Conservation (phyloP, 225 moss, liverwort and hornwort species). For the Marchantia paleacea region DNA sequence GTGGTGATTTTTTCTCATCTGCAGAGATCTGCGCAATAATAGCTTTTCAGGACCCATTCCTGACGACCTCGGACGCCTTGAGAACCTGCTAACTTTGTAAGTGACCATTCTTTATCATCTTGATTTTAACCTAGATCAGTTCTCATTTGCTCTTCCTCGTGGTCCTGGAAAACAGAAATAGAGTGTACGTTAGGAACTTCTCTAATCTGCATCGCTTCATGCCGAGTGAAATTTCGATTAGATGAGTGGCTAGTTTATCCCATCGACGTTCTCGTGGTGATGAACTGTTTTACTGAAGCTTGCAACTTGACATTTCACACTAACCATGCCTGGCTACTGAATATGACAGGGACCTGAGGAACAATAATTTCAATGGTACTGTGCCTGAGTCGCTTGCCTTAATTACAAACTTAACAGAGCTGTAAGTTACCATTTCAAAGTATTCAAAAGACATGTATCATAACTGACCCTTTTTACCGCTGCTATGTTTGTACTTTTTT, state of each 20-base stretch:
- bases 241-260: no score
- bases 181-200: no score
- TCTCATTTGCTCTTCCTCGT: no score
- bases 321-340: neutral
- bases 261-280: neutral
- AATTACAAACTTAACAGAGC: neutral
- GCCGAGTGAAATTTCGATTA: no score
- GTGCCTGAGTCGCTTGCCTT: conserved; percentile 1
- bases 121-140: neutral
- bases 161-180: neutral
- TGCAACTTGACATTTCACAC: neutral
- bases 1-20: neutral
- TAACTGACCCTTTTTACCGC: no score
- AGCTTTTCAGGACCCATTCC: conserved; percentile 1
- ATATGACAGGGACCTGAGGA: conserved; percentile 14
- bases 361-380: conserved; percentile 9
- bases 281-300: no score
- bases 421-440: neutral
- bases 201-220: no score
- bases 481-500: no score
- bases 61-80: neutral
- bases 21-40: conserved; percentile 10
- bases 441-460: no score
- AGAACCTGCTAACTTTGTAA: conserved; percentile 1
- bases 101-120: neutral